Percentiles rank a stretch among this genome's conserved stretches.
Evolutionary conservation across 73 alveolate species (phyloP).

Genomic region (Paramecium sexaurelia): DNA sequence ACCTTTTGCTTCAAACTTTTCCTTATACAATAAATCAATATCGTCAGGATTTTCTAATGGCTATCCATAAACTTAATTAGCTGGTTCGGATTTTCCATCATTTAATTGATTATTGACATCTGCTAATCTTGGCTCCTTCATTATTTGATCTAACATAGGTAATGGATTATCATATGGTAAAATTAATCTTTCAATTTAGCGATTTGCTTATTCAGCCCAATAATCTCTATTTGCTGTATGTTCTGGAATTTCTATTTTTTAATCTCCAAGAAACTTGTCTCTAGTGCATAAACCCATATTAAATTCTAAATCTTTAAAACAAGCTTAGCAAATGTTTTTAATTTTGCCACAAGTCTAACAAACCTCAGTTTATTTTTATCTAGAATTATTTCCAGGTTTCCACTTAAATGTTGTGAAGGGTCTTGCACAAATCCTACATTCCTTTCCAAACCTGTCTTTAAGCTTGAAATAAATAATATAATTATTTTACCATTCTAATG

Average conservation of each 20-base stretch:
- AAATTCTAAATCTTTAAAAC: constrained; percentile 94
- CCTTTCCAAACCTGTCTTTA: constrained; percentile 82
- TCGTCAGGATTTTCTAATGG: constrained; percentile 46
- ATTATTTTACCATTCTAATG: constrained; percentile 90
- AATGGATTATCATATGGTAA: constrained; percentile 36
- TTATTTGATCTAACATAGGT: constrained; percentile 44
- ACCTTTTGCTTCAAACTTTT: constrained; percentile 41
- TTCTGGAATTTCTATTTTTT: constrained; percentile 89
- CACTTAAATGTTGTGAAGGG: constrained; percentile 98
- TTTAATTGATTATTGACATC: constrained; percentile 55
- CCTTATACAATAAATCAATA: constrained; percentile 13
- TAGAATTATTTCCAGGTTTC: constrained; percentile 93
- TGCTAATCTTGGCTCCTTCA: constrained; percentile 60
- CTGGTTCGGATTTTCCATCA: constrained; percentile 58
- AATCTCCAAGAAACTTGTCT: constrained; percentile 91
- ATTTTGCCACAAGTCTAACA: constrained; percentile 98
- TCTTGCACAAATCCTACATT: constrained; percentile 94
- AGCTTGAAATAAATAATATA: background rate
- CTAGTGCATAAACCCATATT: constrained; percentile 96
- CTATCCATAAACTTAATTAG: constrained; percentile 16
- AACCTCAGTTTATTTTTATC: constrained; percentile 96
- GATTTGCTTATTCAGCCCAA: constrained; percentile 84
- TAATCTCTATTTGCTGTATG: constrained; percentile 94
- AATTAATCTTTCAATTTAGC: constrained; percentile 37
- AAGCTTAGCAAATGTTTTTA: constrained; percentile 97